These are phyloP conservation scores for Phyllosticta citriasiana DNA, from an alignment of 2,329 filamentous ascomycete species.

Conservation along the genomic window DNA sequence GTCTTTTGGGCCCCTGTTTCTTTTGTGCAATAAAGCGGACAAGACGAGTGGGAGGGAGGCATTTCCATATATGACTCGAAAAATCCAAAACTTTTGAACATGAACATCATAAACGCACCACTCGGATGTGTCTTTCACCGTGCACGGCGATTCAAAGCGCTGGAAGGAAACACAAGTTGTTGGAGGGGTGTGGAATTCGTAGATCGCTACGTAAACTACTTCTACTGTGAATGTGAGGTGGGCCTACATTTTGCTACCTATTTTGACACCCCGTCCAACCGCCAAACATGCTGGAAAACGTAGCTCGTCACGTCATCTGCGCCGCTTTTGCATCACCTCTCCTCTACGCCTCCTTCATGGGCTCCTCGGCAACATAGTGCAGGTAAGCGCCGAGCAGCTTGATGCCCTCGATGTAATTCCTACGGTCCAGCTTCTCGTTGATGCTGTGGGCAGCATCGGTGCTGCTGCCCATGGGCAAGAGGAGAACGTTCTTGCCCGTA, in stretches of 20 bases:
- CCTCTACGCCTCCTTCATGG: slow-evolving; percentile 34
- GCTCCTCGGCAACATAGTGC: slow-evolving; percentile 91
- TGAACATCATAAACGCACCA: too few relatives aligned
- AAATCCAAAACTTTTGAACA: too few relatives aligned
- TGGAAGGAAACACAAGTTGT: too few relatives aligned
- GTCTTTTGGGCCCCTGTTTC: neutral
- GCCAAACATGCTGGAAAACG: neutral
- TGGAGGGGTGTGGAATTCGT: too few relatives aligned
- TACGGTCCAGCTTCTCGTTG: slow-evolving; percentile 95
- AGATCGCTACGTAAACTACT: too few relatives aligned
- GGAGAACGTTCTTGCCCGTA: slow-evolving; percentile 91
- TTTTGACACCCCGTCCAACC: too few relatives aligned
- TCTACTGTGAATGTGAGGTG: too few relatives aligned
- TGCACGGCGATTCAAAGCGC: too few relatives aligned
- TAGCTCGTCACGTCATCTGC: neutral
- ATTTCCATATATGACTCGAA: too few relatives aligned
- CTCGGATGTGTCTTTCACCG: too few relatives aligned
- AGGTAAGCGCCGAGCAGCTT: slow-evolving; percentile 92
- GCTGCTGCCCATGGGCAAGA: slow-evolving; percentile 93
- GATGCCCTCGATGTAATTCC: slow-evolving; percentile 96
- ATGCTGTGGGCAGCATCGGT: slow-evolving; percentile 96
- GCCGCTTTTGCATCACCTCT: neutral
- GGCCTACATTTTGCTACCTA: neutral
- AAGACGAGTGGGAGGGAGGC: too few relatives aligned
- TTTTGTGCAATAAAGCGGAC: neutral